These are phyloP conservation scores for Dactylella cylindrospora DNA, from an alignment of 2,329 filamentous ascomycete genomes.

Conservation along the genomic window DNA sequence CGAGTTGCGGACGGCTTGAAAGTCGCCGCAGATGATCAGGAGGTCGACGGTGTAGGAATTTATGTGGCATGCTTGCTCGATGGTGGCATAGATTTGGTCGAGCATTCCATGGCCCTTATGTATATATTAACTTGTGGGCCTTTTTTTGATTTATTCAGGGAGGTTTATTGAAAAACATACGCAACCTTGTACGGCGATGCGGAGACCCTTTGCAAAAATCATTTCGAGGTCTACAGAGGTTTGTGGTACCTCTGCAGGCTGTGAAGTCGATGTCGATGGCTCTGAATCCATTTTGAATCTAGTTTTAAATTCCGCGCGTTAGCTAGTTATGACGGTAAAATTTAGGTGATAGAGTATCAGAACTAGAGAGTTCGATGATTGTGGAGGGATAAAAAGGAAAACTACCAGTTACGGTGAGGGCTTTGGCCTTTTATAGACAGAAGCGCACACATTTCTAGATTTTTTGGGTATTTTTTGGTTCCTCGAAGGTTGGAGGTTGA, in stretches of 20 bases:
- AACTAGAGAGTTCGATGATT: no score
- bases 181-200: slow-evolving; percentile 84
- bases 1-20: slow-evolving; percentile 89
- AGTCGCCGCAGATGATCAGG: slow-evolving; percentile 93
- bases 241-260: slow-evolving; percentile 1
- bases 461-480: no score
- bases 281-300: slow-evolving; percentile 34
- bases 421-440: no score
- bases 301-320: no score
- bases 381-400: no score
- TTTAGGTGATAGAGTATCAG: no score
- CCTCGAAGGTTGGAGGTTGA: no score
- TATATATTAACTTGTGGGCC: neutral
- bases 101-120: slow-evolving; percentile 83
- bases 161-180: no score
- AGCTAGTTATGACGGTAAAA: no score
- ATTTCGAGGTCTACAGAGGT: slow-evolving; percentile 41
- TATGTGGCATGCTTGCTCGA: slow-evolving; percentile 66
- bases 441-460: no score
- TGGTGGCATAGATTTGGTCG: slow-evolving; percentile 83
- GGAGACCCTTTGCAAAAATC: slow-evolving; percentile 57
- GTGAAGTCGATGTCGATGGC: slow-evolving; percentile 3
- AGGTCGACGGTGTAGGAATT: slow-evolving; percentile 67
- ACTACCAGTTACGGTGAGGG: no score
- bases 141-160: slow-evolving; percentile 18